A percentile compares a stretch with the other conserved stretches of the same genome.
Conservation (phyloP, 1,284 basidiomycete genomes). For the Lentinula novae-zelandiae region DNA sequence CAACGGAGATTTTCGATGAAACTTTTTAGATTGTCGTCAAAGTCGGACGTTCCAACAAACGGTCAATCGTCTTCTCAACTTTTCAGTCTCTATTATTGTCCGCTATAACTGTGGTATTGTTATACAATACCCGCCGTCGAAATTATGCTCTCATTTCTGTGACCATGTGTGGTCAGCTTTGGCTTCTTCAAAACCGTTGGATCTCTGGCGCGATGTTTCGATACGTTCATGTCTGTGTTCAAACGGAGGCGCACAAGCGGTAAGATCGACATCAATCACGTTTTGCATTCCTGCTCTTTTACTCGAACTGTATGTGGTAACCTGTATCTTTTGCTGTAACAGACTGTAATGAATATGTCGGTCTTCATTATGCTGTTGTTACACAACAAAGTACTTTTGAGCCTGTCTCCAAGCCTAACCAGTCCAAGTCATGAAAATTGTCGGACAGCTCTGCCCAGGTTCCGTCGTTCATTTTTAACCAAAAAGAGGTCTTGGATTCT, state of each 20-base stretch:
- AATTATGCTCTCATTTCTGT: slow-evolving; percentile 21
- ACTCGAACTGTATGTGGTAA: too few relatives aligned
- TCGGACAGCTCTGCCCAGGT: slow-evolving; percentile 39
- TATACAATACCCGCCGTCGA: slow-evolving; percentile 39
- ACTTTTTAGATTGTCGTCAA: slow-evolving; percentile 6
- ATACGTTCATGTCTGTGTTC: neutral
- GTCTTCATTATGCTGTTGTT: neutral
- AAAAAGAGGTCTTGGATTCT: slow-evolving; percentile 38
- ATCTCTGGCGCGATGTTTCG: neutral
- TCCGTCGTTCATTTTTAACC: slow-evolving; percentile 51
- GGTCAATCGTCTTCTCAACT: slow-evolving; percentile 34
- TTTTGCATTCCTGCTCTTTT: too few relatives aligned
- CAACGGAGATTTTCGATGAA: slow-evolving; percentile 72
- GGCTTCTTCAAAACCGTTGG: neutral
- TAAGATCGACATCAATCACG: neutral
- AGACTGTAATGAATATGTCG: neutral
- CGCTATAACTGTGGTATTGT: slow-evolving; percentile 40
- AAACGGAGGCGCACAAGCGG: neutral
- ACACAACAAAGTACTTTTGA: slow-evolving; percentile 12
- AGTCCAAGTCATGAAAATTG: slow-evolving; percentile 52
- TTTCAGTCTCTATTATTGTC: slow-evolving; percentile 26
- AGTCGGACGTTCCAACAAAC: slow-evolving; percentile 35
- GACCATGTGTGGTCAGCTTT: neutral
- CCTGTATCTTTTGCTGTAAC: too few relatives aligned
- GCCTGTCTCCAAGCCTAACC: slow-evolving; percentile 62